These are phyloP conservation scores for Bipolaris victoriae DNA, from an alignment of 2,329 filamentous ascomycete species.

Conservation along the genomic window DNA sequence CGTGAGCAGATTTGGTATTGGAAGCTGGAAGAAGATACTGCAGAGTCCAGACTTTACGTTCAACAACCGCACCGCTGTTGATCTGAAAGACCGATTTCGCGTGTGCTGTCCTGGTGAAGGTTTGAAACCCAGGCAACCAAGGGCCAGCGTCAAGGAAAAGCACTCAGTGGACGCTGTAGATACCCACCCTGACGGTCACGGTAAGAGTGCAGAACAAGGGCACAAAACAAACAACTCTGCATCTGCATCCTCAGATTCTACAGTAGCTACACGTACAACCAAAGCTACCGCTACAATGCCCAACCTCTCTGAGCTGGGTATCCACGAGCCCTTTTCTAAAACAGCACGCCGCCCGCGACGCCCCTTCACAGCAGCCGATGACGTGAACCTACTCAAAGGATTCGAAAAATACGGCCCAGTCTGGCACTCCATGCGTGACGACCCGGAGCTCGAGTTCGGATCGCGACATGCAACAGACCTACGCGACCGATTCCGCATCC, in stretches of 20 bases:
- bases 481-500: conserved; percentile 66
- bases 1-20: conserved; percentile 66
- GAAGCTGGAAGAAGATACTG: conserved; percentile 69
- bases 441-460: conserved; percentile 58
- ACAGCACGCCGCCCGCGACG: conserved; percentile 60
- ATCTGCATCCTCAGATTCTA: background rate
- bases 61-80: conserved; percentile 64
- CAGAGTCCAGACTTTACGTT: conserved; percentile 63
- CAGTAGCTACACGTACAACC: conserved; percentile 14
- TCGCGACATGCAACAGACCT: conserved; percentile 63
- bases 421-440: conserved; percentile 66
- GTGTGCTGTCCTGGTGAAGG: conserved; percentile 58
- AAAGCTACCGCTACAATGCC: conserved; percentile 29
- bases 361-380: conserved; percentile 63
- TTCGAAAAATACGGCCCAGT: conserved; percentile 64
- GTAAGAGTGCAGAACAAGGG: background rate
- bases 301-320: conserved; percentile 54
- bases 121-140: conserved; percentile 39
- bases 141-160: conserved; percentile 44
- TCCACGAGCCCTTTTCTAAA: conserved; percentile 58
- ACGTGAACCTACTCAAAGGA: conserved; percentile 63
- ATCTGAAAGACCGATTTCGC: conserved; percentile 67
- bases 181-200: background rate
- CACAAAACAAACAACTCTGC: background rate
- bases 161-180: background rate